Evolutionary conservation across 192 early-diverging fungal genomes (phyloP).

Genomic region (Pilaira anomala): DNA sequence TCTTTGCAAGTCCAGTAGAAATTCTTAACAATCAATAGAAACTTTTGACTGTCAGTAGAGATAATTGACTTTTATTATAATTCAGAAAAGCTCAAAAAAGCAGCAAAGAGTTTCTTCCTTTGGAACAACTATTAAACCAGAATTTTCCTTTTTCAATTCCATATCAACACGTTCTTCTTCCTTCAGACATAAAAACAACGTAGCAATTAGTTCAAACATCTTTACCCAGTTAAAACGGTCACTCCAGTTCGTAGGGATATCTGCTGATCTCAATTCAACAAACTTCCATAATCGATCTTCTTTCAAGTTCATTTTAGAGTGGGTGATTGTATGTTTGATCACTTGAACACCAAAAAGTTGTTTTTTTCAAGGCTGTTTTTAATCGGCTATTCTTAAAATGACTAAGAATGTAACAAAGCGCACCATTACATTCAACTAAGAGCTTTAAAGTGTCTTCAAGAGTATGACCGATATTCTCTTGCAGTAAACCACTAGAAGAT

Average conservation of each 20-base stretch:
- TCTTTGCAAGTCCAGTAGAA: too few species aligned
- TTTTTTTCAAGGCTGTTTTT: not conserved
- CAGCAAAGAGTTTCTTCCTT: constrained; percentile 7
- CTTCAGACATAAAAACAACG: not conserved
- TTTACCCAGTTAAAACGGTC: not conserved
- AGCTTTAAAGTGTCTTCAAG: not conserved
- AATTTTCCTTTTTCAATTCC: not conserved
- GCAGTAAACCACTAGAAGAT: not conserved
- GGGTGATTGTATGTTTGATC: not conserved
- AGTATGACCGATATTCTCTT: not conserved
- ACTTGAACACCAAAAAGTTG: constrained; percentile 2
- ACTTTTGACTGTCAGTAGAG: too few species aligned
- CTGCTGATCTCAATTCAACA: not conserved
- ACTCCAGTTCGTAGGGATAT: not conserved
- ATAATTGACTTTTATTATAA: too few species aligned
- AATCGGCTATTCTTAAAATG: not conserved
- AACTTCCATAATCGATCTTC: not conserved
- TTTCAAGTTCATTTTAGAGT: not conserved
- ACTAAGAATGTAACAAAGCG: not conserved
- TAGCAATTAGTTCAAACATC: constrained; percentile 1
- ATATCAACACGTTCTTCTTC: constrained; percentile 2
- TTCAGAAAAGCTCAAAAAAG: too few species aligned
- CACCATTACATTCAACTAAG: not conserved
- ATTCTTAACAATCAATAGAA: too few species aligned
- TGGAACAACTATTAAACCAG: not conserved